A percentile compares a stretch with the other conserved stretches of the same genome.
Evolutionary conservation across 2,329 filamentous ascomycete genomes (phyloP).

Genomic region (Whalleya microplaca): DNA sequence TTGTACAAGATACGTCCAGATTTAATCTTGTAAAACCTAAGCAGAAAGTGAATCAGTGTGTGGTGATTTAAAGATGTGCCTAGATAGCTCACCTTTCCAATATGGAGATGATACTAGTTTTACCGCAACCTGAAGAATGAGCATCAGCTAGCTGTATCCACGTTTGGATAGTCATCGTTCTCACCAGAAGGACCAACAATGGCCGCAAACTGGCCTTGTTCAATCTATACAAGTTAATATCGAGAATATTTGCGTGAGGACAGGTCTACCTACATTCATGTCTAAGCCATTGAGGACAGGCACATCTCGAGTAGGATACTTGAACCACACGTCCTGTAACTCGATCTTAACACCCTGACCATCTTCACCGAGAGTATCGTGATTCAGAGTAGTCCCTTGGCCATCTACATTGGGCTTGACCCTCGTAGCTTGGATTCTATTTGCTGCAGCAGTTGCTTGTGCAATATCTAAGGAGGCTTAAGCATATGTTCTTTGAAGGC

Average conservation of each 20-base stretch:
- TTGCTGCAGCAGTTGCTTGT: constrained; percentile 61
- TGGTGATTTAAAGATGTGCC: background rate
- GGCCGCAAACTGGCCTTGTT: constrained; percentile 71
- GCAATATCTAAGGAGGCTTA: constrained; percentile 49
- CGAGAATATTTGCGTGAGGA: background rate
- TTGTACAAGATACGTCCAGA: constrained; percentile 68
- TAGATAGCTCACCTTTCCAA: constrained; percentile 51
- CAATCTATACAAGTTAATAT: constrained; percentile 44
- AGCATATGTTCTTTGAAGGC: background rate
- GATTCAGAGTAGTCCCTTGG: constrained; percentile 33
- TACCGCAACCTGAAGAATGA: constrained; percentile 55
- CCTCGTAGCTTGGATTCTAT: constrained; percentile 57
- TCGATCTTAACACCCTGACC: constrained; percentile 59
- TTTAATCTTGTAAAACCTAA: constrained; percentile 67
- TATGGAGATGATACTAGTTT: constrained; percentile 71
- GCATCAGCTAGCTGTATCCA: constrained; percentile 15
- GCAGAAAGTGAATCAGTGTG: constrained; percentile 14
- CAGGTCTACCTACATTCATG: constrained; percentile 47
- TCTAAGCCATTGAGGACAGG: constrained; percentile 63
- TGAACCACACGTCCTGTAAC: constrained; percentile 60
- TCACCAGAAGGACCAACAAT: constrained; percentile 69
- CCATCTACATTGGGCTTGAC: constrained; percentile 42
- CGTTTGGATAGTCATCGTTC: background rate
- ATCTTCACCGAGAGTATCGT: constrained; percentile 43
- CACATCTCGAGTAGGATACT: constrained; percentile 61